Evolutionary conservation across 306 rosid genomes (phyloP), one percentile per base, ranked within the genome.

Genomic region (Glycine tomentella): DNA sequence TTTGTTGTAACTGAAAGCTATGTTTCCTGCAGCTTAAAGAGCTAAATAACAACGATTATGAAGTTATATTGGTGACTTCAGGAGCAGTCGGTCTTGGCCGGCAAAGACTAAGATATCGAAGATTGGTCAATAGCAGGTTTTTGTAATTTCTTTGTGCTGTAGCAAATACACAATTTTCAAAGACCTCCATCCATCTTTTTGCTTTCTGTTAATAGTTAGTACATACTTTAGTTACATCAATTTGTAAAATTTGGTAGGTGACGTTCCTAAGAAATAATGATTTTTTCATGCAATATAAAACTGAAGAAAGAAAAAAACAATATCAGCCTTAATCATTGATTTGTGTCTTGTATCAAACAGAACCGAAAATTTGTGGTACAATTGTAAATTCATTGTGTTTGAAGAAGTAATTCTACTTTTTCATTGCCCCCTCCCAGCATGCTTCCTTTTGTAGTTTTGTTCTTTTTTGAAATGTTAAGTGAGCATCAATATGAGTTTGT

Each of bases 1-100:
- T 82, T 79, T 75, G 65, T 40, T 15, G 66, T 53, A 74, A 71
- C 79, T 74, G 52, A 42, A 65, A 15, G 36, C 10, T 71, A 10
- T 49, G 15, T 49, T 84, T 79, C 14, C 5, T 86, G 85, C 92
- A 92, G 98, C 91, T 94, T 57, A 94, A 94, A 80, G 96, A 94
- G 49, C 88, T 94, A 45, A 90, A 89, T 67, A 58, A 61, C 44
- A 83, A 79, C 66, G 98, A 93, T 25, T 94, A 94, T 71, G 97
- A 92, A 75, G 96, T 92, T 53, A 92, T 94, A 81, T 72, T 94
- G 87, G 98, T 92, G 72, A 87, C 95, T 76, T 94, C 98, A 61
- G 98, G 98, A 2, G 98, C 98, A 52, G 96, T 94, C 58, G 98
- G 97, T 52, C 89, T 94, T 78, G 98, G 97, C 64, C 86, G 92